These are phyloP conservation scores for Trichoderma reesei DNA, from an alignment of 495 filamentous ascomycete species.

Conservation along the genomic window DNA sequence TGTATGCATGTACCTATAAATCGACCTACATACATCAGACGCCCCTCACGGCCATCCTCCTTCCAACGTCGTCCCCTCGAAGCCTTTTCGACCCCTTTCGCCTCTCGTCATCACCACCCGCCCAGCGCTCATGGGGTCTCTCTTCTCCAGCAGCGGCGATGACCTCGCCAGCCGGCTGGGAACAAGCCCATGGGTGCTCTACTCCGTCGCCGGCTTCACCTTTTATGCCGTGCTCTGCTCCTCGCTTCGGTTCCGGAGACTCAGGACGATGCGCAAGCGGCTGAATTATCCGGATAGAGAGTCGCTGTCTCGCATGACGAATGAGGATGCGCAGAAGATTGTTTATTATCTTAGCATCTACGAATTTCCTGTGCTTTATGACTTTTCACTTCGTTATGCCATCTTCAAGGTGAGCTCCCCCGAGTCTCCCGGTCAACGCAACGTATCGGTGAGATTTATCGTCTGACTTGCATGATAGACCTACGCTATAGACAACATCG, in stretches of 20 bases:
- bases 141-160: neutral
- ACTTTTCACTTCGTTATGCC: constrained; percentile 52
- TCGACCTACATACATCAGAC: no score
- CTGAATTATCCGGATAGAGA: constrained; percentile 45
- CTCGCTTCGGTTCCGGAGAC: constrained; percentile 40
- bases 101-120: neutral
- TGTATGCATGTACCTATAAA: no score
- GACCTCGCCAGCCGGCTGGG: neutral
- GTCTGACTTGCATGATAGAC: constrained; percentile 25
- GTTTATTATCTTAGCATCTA: constrained; percentile 36
- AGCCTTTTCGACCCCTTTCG: neutral
- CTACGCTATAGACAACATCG: constrained; percentile 58
- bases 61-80: no score
- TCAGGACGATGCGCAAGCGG: constrained; percentile 34
- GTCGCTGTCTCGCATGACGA: constrained; percentile 52
- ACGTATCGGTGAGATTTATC: constrained; percentile 15
- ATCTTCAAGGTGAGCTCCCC: constrained; percentile 44
- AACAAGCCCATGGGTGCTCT: neutral
- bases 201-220: constrained; percentile 10
- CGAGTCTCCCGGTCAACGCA: neutral
- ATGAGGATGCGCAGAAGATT: constrained; percentile 49
- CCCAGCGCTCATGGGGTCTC: neutral
- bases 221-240: constrained; percentile 27
- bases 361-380: constrained; percentile 50
- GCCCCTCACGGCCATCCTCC: no score